Evolutionary conservation across 1,284 basidiomycete species (phyloP).

Genomic region (Pulchroboletus neoregius): DNA sequence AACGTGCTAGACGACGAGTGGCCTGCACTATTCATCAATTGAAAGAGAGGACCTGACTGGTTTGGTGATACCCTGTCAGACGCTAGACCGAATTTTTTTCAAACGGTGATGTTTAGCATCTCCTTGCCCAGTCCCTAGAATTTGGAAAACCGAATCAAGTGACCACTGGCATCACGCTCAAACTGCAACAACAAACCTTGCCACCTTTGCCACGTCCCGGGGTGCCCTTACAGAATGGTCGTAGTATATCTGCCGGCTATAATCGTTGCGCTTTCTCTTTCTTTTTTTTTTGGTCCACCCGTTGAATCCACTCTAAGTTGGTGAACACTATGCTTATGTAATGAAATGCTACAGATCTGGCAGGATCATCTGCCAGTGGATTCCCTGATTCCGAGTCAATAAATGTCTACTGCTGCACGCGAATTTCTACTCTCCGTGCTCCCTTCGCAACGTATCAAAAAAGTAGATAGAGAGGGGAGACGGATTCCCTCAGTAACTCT

Average conservation of each 20-base stretch:
- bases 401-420: constrained; percentile 16
- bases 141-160: not conserved
- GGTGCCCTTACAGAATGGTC: no score
- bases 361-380: no score
- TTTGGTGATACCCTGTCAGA: constrained; percentile 60
- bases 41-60: constrained; percentile 27
- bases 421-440: constrained; percentile 31
- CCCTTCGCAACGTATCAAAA: constrained; percentile 14
- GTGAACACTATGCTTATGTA: not conserved
- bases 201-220: constrained; percentile 42
- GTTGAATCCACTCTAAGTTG: no score
- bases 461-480: constrained; percentile 15
- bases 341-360: no score
- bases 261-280: no score
- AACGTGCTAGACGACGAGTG: constrained; percentile 81
- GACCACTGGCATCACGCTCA: not conserved
- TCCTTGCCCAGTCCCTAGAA: constrained; percentile 63
- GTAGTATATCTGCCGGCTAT: no score
- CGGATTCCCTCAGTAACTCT: constrained; percentile 64
- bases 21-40: constrained; percentile 39
- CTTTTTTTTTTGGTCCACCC: no score
- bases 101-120: constrained; percentile 70
- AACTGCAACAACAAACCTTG: constrained; percentile 23
- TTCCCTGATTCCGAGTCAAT: no score
- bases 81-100: no score